A percentile compares a stretch with the other conserved stretches of the same genome.
Evolutionary conservation across 306 rosid genomes (phyloP).

Genomic region (Trifolium pratense): DNA sequence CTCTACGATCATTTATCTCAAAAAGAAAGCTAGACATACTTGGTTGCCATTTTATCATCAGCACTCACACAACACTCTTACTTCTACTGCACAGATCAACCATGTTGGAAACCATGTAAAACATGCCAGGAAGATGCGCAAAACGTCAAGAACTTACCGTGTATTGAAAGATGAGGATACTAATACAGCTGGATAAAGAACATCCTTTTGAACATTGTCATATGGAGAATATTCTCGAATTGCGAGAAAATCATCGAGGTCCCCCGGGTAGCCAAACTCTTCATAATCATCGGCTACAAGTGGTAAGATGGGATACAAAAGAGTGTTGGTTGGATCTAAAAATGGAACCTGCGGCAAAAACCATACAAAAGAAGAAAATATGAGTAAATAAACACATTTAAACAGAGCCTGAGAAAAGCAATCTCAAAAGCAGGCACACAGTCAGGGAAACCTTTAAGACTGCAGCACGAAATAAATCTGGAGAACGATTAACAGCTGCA

Average conservation of each 20-base stretch:
- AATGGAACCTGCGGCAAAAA: constrained; percentile 77
- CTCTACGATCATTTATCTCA: background rate
- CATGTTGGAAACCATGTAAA: constrained; percentile 12
- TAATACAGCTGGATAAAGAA: constrained; percentile 73
- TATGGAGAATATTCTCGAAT: constrained; percentile 85
- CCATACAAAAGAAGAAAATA: constrained; percentile 16
- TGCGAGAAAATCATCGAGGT: constrained; percentile 78
- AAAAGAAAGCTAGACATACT: background rate
- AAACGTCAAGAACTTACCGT: constrained; percentile 55
- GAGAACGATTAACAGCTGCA: constrained; percentile 76
- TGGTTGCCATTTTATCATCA: constrained; percentile 7
- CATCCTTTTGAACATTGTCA: constrained; percentile 82
- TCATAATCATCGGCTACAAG: constrained; percentile 74
- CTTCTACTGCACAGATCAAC: constrained; percentile 12
- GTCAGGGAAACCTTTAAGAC: constrained; percentile 70
- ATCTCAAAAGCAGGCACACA: constrained; percentile 23
- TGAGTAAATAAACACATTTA: constrained; percentile 28
- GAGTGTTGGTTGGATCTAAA: constrained; percentile 86
- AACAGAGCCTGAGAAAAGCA: constrained; percentile 30
- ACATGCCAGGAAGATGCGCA: constrained; percentile 13
- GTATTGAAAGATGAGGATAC: constrained; percentile 83
- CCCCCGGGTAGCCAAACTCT: constrained; percentile 92
- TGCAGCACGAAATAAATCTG: constrained; percentile 81
- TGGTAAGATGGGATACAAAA: constrained; percentile 81
- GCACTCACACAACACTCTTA: background rate